Base-by-base conservation (phyloP, 2,329 filamentous ascomycete genomes). In the Dothidotthia symphoricarpi region DNA sequence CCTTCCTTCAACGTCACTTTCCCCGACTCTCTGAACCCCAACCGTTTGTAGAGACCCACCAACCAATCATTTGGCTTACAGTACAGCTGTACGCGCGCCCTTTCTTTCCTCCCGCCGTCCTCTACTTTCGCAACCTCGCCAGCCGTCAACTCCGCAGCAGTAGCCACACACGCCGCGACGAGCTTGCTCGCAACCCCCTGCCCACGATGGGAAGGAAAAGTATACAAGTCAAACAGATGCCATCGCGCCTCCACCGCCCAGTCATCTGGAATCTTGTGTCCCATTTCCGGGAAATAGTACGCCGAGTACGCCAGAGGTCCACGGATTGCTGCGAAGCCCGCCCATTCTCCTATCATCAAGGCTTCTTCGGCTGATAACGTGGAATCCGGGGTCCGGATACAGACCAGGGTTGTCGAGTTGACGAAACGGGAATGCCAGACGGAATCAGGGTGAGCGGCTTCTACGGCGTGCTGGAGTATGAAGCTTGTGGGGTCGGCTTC, bases 171-270 rank as follows among this genome's bases (percentile, higher is more conserved):
- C 7, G 36, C 37, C n/a, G 40, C 26, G 2, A 47, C 24, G 4
- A 57, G 19, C 6, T 31, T 34, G 13, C 28, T 47, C 2, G 42
- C 53, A 3, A 57, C 15, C 1, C 48, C 46, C 2, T 27, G 39
- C 0, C 45, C 41, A 1, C 55, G 47, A 24, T 57, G 45, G n/a
- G 26, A 28, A 7, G 34, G 38, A 1, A 32, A 29, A 0, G 43
- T 54, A 28, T 53, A 57, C 2, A 59, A 16, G 28, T 53, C 50
- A 28, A 31, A 49, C 4, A 51, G 9, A 16, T 59, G 50, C 51
- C 48, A 55, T 16, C 48, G 24, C 16, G 43, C 37, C 27, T 56
- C 55, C 1, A 19, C 17, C 3, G 38, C 26, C 3, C 47, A 42
- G 14, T 45, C 16, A 6, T 31, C 39, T 1, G 48, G 50, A 1